Base-by-base conservation (phyloP, 495 filamentous ascomycete species). In the Hypoxylon fragiforme region DNA sequence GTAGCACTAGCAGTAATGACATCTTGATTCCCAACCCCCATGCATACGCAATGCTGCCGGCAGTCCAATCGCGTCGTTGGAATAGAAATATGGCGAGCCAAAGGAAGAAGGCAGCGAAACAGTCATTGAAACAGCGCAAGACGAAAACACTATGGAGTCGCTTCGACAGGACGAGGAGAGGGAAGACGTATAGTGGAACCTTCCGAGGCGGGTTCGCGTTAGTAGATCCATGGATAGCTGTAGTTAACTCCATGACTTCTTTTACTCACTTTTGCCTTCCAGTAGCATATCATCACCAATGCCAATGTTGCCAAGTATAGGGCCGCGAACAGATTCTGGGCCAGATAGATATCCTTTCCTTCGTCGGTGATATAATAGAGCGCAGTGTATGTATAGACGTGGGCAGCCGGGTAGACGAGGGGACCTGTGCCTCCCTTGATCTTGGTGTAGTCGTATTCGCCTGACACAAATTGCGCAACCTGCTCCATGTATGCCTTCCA, bases 401-500 rank as follows among this genome's bases (percentile, higher is more conserved):
- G 94, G 7, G 83, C 88, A 13, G 89, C 92, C 16, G 92, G 92
- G 73, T 97, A 98, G 46, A 97, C 92, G 45, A 97, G 79, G 9
- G 92, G 92, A 3, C 94, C 94, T 0, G 94, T 98, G 39, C 85
- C 86, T 50, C 94, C 94, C 69, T 87, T 82, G 68, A 98, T 90
- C 8, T 81, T 72, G 26, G 83, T 81, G 67, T 98, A 98, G 69
- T 97, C 87, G 65, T 87, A 84, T 75, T 97, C 92, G 38, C 94
- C 94, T 5, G 80, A 74, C 20, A 90, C 65, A 62, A 87, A 94
- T 26, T 91, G 86, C 19, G 81, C 70, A 44, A 97, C 74, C 60
- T 98, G 94, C 60, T 96, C 80, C 92, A 97, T 97, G 70, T 98
- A 98, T 1, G 92, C 90, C 44, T 77, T 80, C 94, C 94, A 98